phyloP scores from a whole-genome alignment of 148 eudicot species.

The Vaccinium vitisidaea region DNA sequence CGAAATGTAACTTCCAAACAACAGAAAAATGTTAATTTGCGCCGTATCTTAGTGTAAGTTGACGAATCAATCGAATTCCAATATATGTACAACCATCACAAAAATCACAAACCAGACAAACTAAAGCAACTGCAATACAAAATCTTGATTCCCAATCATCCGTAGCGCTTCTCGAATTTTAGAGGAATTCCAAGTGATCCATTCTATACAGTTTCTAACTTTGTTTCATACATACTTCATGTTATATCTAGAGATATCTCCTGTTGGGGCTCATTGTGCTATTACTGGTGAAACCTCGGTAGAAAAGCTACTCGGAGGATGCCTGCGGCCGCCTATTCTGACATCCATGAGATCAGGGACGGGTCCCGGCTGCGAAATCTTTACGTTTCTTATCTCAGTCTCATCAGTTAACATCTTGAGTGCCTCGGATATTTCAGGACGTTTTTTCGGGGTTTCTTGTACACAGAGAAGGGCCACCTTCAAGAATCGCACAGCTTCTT shows the following conservation, averaged over 20 bases:
- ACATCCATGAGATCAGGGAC: conserved; percentile 46
- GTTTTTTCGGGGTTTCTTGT: conserved; percentile 45
- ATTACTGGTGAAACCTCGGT: conserved; percentile 11
- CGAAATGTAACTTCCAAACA: background rate
- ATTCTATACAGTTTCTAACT: background rate
- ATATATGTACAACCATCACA: background rate
- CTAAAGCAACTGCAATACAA: conserved; percentile 2
- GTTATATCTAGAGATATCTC: background rate
- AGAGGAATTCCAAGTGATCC: background rate
- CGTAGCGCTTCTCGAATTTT: background rate
- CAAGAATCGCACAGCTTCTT: conserved; percentile 49
- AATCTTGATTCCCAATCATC: background rate
- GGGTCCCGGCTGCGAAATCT: conserved; percentile 44
- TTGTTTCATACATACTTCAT: background rate
- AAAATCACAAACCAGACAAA: background rate
- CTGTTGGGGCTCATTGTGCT: conserved; percentile 21
- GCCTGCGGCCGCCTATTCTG: conserved; percentile 24
- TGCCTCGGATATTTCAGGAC: conserved; percentile 58
- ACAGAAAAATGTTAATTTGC: background rate
- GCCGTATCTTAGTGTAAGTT: background rate
- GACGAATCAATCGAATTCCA: background rate
- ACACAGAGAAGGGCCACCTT: conserved; percentile 68
- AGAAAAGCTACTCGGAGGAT: conserved; percentile 21
- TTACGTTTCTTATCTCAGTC: conserved; percentile 11
- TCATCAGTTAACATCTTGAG: conserved; percentile 42